Percentiles rank a stretch among this genome's conserved stretches.
phyloP scores from a whole-genome alignment of 148 eudicot species.

The Camellia granthamiana region DNA sequence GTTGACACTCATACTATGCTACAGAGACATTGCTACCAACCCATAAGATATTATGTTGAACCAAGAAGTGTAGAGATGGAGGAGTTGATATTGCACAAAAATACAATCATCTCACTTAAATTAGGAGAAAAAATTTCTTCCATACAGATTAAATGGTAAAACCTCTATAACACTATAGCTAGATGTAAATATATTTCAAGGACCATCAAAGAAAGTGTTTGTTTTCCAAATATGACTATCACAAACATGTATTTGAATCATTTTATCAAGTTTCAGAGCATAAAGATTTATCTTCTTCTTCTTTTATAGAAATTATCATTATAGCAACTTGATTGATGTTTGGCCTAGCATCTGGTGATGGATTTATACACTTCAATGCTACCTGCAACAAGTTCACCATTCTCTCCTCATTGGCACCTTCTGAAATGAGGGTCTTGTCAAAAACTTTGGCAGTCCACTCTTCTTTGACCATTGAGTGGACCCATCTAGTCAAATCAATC shows the following conservation, averaged over 20 bases:
- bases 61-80: no score
- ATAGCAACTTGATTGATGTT: conserved; percentile 27
- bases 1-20: no score
- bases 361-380: conserved; percentile 40
- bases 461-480: conserved; percentile 33
- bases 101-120: no score
- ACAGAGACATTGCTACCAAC: no score
- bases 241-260: background rate
- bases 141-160: no score
- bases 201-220: no score
- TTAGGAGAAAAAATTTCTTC: no score
- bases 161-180: no score
- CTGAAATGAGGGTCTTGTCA: conserved; percentile 31
- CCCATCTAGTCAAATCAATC: conserved; percentile 40
- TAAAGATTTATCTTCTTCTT: conserved; percentile 33
- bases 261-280: conserved; percentile 28
- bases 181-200: no score
- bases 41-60: no score
- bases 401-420: conserved; percentile 43
- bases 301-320: conserved; percentile 35
- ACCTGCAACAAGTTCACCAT: conserved; percentile 47
- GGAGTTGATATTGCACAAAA: no score
- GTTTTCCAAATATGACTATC: background rate
- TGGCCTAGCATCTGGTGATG: conserved; percentile 40
- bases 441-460: conserved; percentile 45